A percentile compares a stretch with the other conserved stretches of the same genome.
Evolutionary conservation across 805 yeast genomes (phyloP).

Genomic region (Hanseniaspora hatyaiensis): DNA sequence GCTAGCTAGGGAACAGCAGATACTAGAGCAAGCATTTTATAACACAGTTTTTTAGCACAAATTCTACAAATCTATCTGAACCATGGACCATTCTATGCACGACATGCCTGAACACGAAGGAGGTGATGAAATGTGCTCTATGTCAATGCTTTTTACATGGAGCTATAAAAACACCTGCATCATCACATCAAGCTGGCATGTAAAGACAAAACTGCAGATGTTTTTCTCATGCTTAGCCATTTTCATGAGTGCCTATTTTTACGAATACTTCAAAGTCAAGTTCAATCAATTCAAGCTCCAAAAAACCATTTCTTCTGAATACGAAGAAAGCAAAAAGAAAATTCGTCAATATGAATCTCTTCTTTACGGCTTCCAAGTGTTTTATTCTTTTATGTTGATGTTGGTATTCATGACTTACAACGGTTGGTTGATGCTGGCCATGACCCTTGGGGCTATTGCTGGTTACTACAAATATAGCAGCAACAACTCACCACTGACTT

Average conservation of each 20-base stretch:
- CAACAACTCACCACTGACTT: background rate
- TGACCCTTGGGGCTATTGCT: conserved; percentile 55
- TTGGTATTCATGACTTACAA: conserved; percentile 77
- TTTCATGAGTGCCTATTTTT: conserved; percentile 40
- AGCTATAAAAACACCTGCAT: conserved; percentile 61
- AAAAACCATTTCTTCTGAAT: background rate
- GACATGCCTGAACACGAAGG: conserved; percentile 19
- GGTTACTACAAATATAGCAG: conserved; percentile 47
- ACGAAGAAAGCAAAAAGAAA: conserved; percentile 11
- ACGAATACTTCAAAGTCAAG: conserved; percentile 43
- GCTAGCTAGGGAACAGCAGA: too few species aligned
- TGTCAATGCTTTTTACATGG: conserved; percentile 74
- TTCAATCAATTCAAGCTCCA: conserved; percentile 17
- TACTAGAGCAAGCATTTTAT: too few species aligned
- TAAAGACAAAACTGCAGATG: conserved; percentile 41
- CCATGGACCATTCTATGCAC: conserved; percentile 18
- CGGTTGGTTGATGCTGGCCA: conserved; percentile 72
- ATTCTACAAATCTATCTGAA: too few species aligned
- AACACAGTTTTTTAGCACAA: too few species aligned
- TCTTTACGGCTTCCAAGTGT: conserved; percentile 53
- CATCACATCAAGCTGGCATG: conserved; percentile 71
- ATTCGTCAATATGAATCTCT: conserved; percentile 30
- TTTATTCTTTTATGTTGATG: conserved; percentile 63
- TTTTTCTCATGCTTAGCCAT: conserved; percentile 42
- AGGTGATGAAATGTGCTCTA: conserved; percentile 33